Percentiles rank a stretch among this genome's conserved stretches.
These are phyloP conservation scores for Clonostachys byssicola DNA, from an alignment of 2,329 filamentous ascomycete species.

Conservation along the genomic window DNA sequence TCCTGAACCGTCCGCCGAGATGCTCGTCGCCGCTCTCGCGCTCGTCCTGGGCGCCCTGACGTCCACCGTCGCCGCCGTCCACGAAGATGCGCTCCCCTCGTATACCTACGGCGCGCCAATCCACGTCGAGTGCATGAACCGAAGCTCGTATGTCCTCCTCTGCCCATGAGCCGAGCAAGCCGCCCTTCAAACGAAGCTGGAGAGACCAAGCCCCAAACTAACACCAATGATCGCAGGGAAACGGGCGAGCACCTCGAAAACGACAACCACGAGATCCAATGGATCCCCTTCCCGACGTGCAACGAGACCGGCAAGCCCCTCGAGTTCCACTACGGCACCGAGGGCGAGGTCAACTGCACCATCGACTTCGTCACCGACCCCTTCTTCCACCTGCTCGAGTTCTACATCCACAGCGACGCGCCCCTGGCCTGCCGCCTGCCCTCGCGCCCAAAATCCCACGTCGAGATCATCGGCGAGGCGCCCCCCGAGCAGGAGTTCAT, in stretches of 20 bases:
- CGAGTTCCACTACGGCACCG: constrained; percentile 80
- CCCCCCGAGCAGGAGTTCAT: constrained; percentile 59
- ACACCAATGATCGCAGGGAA: constrained; percentile 49
- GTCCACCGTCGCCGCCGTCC: constrained; percentile 17
- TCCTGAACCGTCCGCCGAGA: background rate
- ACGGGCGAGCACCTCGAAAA: constrained; percentile 88
- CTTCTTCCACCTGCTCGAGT: constrained; percentile 88
- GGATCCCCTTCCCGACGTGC: constrained; percentile 86
- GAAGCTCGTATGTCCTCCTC: constrained; percentile 59
- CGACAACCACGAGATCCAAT: constrained; percentile 76
- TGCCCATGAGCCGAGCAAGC: background rate
- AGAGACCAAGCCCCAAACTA: background rate
- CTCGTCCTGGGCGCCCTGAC: constrained; percentile 14
- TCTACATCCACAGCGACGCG: constrained; percentile 96
- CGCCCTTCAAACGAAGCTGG: background rate
- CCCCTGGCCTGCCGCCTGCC: constrained; percentile 89
- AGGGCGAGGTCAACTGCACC: constrained; percentile 80
- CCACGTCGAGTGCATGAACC: constrained; percentile 68
- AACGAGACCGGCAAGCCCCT: constrained; percentile 82
- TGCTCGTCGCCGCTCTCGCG: constrained; percentile 3
- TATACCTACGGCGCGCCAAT: constrained; percentile 66
- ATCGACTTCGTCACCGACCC: constrained; percentile 72
- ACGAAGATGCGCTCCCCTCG: constrained; percentile 46
- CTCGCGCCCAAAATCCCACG: constrained; percentile 60
- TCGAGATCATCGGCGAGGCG: constrained; percentile 49